Evolutionary conservation across 2,329 filamentous ascomycete species (phyloP).

Genomic region (Exophiala dermatitidis): DNA sequence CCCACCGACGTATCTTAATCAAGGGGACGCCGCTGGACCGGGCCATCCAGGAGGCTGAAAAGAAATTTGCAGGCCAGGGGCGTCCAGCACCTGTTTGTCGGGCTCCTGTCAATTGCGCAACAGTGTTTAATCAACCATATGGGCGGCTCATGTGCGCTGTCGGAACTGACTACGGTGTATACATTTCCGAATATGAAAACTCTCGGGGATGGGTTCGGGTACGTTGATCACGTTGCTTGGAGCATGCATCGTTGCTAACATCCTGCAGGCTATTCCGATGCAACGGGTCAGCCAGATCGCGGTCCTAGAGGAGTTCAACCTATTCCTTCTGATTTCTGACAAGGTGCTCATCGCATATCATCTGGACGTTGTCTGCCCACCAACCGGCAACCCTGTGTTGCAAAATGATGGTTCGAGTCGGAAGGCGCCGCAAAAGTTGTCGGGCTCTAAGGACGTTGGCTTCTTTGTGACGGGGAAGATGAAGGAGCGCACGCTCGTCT

Average conservation of each 20-base stretch:
- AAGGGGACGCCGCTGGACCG: conserved; percentile 85
- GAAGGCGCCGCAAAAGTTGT: conserved; percentile 84
- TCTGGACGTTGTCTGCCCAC: conserved; percentile 68
- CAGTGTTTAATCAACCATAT: conserved; percentile 72
- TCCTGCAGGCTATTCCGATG: conserved; percentile 62
- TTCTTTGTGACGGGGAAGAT: conserved; percentile 95
- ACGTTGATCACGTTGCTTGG: conserved; percentile 34
- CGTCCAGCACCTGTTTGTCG: conserved; percentile 71
- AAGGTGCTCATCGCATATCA: conserved; percentile 89
- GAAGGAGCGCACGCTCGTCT: conserved; percentile 90
- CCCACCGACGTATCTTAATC: conserved; percentile 60
- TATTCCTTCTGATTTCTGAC: conserved; percentile 86
- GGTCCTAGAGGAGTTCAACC: conserved; percentile 88
- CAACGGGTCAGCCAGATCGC: conserved; percentile 82
- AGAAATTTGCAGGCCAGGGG: conserved; percentile 57
- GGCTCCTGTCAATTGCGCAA: conserved; percentile 84
- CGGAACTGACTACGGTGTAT: conserved; percentile 92
- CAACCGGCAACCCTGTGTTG: conserved; percentile 51
- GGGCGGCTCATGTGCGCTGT: conserved; percentile 85
- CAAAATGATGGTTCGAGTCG: conserved; percentile 64
- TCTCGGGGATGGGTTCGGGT: conserved; percentile 87
- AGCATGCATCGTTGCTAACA: conserved; percentile 33
- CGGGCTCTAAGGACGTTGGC: conserved; percentile 79
- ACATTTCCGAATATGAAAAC: conserved; percentile 78
- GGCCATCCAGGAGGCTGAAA: conserved; percentile 82